Evolutionary conservation across 352 stramenopile genomes (phyloP).

Genomic region (Sclerospora graminicola): DNA sequence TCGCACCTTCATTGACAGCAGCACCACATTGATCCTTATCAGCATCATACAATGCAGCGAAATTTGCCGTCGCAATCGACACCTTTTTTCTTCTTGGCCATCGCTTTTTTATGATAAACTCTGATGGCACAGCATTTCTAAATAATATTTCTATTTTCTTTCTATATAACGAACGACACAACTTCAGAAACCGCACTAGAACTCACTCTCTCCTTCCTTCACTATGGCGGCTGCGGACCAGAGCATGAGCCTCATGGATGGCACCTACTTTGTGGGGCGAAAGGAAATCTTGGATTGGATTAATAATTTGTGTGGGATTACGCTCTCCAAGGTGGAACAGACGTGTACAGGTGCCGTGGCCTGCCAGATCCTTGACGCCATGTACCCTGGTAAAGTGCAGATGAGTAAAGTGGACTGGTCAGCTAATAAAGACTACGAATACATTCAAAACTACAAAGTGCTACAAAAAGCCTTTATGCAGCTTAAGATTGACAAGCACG

Average conservation of each 20-base stretch:
- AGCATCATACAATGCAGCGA: neutral
- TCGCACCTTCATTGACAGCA: slow-evolving; percentile 5
- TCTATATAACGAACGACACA: no score
- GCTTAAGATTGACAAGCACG: slow-evolving; percentile 91
- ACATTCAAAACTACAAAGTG: slow-evolving; percentile 99
- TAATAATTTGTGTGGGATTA: slow-evolving; percentile 92
- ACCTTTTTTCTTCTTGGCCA: slow-evolving; percentile 36
- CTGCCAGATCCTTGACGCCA: slow-evolving; percentile 95
- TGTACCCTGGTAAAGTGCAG: slow-evolving; percentile 91
- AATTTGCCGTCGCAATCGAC: neutral
- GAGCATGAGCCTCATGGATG: slow-evolving; percentile 93
- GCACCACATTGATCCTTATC: neutral
- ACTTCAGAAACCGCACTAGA: neutral
- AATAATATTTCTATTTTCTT: no score
- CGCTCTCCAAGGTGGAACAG: slow-evolving; percentile 96
- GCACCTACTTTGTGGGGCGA: slow-evolving; percentile 93
- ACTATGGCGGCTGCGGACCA: slow-evolving; percentile 69
- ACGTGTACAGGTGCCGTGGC: slow-evolving; percentile 93
- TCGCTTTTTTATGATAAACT: no score
- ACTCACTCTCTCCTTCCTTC: neutral
- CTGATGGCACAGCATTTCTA: no score
- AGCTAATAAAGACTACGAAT: slow-evolving; percentile 96
- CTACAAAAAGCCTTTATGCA: slow-evolving; percentile 96
- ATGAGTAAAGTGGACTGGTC: slow-evolving; percentile 97
- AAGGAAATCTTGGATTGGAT: slow-evolving; percentile 99